Evolutionary conservation across 768 basidiomycete species (phyloP).

Genomic region (Mrakia hoshinonis): DNA sequence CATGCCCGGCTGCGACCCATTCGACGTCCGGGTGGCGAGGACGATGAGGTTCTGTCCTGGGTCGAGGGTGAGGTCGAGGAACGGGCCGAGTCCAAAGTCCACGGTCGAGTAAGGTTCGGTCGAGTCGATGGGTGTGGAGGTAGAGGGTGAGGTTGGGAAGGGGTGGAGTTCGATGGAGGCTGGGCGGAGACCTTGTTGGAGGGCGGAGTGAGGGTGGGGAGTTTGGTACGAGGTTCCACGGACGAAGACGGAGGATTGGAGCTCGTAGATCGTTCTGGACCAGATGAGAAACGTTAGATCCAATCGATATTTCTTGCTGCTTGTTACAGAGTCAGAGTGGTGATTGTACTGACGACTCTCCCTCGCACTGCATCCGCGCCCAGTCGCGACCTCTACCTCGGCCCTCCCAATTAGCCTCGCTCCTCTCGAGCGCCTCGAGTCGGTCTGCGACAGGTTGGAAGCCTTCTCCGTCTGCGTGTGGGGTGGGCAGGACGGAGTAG

Average conservation of each 20-base stretch:
- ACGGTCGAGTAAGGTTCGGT: conserved; percentile 1
- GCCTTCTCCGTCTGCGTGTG: neutral
- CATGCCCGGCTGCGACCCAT: neutral
- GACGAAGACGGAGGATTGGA: conserved; percentile 23
- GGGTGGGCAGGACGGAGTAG: neutral
- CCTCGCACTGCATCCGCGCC: neutral
- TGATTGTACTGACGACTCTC: neutral
- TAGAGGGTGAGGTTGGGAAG: conserved; percentile 4
- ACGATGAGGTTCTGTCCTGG: conserved; percentile 23
- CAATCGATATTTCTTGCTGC: neutral
- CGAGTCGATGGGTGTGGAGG: neutral
- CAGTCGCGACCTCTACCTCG: neutral
- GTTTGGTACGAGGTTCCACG: conserved; percentile 9
- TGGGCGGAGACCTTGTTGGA: neutral
- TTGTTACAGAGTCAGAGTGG: neutral
- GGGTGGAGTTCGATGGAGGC: conserved; percentile 12
- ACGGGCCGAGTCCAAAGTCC: conserved; percentile 21
- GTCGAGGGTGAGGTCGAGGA: conserved; percentile 26
- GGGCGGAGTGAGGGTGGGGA: neutral
- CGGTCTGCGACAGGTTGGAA: neutral
- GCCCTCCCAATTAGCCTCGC: conserved; percentile 14
- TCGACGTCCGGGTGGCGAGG: conserved; percentile 8
- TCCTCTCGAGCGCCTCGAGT: neutral
- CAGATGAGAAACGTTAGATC: too few species aligned
- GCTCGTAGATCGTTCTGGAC: conserved; percentile 20